Base-by-base conservation (phyloP, 768 basidiomycete species). In the Nidularia sp. region DNA sequence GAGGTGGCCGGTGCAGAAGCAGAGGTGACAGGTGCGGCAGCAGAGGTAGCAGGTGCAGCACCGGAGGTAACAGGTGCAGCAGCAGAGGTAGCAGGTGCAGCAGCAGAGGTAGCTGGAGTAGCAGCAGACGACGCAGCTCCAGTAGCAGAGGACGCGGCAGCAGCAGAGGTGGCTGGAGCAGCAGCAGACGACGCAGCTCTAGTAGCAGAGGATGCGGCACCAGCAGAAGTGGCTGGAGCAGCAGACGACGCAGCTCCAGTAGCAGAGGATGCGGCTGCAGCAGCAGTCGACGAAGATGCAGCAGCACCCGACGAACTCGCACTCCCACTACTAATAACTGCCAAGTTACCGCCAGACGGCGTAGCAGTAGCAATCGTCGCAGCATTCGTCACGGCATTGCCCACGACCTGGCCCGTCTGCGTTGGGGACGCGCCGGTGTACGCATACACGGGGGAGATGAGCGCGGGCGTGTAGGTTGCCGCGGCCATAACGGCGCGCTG, bases 361-460 rank as follows among this genome's bases (percentile, higher is more conserved):
- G n/a, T n/a, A n/a, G n/a, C n/a, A n/a, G n/a, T n/a, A n/a, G n/a
- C n/a, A n/a, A n/a, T n/a, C n/a, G n/a, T n/a, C n/a, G n/a, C n/a
- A n/a, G n/a, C n/a, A n/a, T n/a, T n/a, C 7, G 44, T 25, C 18
- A 31, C 50, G 10, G 18, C 43, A 13, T 9, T 46, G 12, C 42
- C 56, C 13, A 62, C 59, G 15, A 62, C 51, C n/a, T 53, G 60
- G 25, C 76, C 77, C 1, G 67, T 68, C 36, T 66, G 58, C n/a
- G 71, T 62, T 22, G 77, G 71, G 15, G 59, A 59, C 35, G 67
- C 60, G 12, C 74, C 75, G 15, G 74, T 76, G 62, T 80, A 81
- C 5, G 66, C 77, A 52, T 66, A 78, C 33, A 80, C 66, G 32
- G 79, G 78, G 5, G 65, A 55, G 48, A 81, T 62, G 6, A 76